phyloP scores from a whole-genome alignment of 73 alveolate species.

The Diophrys appendiculata region DNA sequence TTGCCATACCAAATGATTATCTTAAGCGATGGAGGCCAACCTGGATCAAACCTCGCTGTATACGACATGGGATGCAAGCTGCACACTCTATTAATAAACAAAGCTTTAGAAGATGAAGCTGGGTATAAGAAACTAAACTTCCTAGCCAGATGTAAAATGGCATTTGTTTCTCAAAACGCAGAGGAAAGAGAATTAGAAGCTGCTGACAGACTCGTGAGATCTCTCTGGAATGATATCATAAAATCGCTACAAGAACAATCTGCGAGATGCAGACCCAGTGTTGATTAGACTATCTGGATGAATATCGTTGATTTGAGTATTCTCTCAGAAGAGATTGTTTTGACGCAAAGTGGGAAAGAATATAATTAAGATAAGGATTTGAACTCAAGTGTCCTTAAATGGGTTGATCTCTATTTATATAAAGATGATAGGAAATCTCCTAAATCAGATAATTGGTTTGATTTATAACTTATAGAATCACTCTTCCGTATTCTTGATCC shows the following conservation, averaged over 20 bases:
- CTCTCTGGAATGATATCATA: constrained; percentile 4
- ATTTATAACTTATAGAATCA: background rate
- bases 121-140: constrained; percentile 45
- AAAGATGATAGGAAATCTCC: background rate
- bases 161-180: background rate
- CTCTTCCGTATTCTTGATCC: background rate
- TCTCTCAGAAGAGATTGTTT: constrained; percentile 38
- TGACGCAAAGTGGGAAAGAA: constrained; percentile 1
- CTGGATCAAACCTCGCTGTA: constrained; percentile 57
- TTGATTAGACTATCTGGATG: constrained; percentile 54
- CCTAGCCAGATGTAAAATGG: constrained; percentile 53
- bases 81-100: constrained; percentile 46
- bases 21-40: background rate
- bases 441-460: background rate
- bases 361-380: background rate
- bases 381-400: background rate
- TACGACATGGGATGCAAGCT: constrained; percentile 67
- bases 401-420: background rate
- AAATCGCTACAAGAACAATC: constrained; percentile 16
- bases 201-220: constrained; percentile 6
- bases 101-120: constrained; percentile 41
- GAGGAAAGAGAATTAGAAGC: background rate
- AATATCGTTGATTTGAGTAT: constrained; percentile 32
- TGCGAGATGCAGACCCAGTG: constrained; percentile 30
- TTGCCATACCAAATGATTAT: constrained; percentile 46